phyloP scores from a whole-genome alignment of 2,329 filamentous ascomycete species.

The Neopestalotiopsis rosae region DNA sequence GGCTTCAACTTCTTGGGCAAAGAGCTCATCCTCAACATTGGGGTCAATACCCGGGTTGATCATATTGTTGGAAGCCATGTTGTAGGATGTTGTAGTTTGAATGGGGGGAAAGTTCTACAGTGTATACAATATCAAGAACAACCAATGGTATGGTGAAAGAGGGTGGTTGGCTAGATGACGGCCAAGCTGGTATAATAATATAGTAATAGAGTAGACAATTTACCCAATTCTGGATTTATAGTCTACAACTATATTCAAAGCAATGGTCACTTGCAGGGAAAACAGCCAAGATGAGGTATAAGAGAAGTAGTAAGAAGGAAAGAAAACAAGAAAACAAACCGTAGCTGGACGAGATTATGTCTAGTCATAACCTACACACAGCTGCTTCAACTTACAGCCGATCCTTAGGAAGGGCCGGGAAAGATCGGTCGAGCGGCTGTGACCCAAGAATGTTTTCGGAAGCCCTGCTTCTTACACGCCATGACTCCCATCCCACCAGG shows the following conservation, averaged over 20 bases:
- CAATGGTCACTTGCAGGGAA: background rate
- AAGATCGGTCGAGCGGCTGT: constrained; percentile 41
- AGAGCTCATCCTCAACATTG: constrained; percentile 67
- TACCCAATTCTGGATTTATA: background rate
- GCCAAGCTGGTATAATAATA: background rate
- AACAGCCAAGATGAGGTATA: background rate
- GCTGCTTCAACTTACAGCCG: background rate
- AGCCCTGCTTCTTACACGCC: background rate
- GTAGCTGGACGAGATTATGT: constrained; percentile 12
- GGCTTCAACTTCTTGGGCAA: constrained; percentile 81
- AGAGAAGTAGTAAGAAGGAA: background rate
- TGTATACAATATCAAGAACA: background rate
- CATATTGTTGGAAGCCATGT: constrained; percentile 70
- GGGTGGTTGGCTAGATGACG: background rate
- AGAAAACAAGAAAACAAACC: background rate
- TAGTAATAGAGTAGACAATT: background rate
- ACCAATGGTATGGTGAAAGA: background rate
- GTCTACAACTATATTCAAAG: background rate
- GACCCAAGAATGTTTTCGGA: constrained; percentile 9
- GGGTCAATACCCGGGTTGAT: constrained; percentile 61
- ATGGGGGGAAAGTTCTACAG: background rate
- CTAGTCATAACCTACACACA: constrained; percentile 9
- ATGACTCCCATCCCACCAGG: constrained; percentile 11
- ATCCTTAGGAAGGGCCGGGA: constrained; percentile 28
- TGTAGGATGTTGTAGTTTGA: constrained; percentile 18